phyloP scores from a whole-genome alignment of 106 monocot species.

The Triglochin maritima region DNA sequence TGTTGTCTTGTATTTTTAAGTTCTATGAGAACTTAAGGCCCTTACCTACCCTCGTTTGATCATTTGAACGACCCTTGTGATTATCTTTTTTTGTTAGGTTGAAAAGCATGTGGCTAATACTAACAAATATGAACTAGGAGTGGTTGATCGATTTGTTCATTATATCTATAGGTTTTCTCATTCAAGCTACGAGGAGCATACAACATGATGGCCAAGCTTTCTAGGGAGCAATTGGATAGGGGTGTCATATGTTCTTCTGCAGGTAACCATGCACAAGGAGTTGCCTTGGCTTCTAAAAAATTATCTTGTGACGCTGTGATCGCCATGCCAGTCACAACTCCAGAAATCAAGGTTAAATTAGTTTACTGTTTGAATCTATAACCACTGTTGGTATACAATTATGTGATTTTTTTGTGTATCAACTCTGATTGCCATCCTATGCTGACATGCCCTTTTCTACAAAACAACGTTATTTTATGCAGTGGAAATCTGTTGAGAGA shows the following conservation, averaged over 20 bases:
- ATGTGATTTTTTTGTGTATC: not conserved
- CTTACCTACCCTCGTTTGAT: too few species aligned
- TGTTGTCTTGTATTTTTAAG: too few species aligned
- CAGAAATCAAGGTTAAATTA: slow-evolving; percentile 77
- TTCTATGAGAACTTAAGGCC: too few species aligned
- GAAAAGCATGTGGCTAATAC: too few species aligned
- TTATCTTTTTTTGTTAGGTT: too few species aligned
- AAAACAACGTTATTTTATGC: slow-evolving; percentile 1
- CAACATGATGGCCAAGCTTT: slow-evolving; percentile 96
- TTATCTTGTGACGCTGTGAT: slow-evolving; percentile 84
- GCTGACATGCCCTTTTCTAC: not conserved
- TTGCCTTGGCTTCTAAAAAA: slow-evolving; percentile 70
- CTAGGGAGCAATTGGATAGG: slow-evolving; percentile 53
- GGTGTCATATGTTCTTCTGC: slow-evolving; percentile 99
- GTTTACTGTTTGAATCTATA: not conserved
- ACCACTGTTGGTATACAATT: not conserved
- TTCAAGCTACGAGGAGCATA: slow-evolving; percentile 97
- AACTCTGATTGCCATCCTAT: not conserved
- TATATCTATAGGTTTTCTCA: slow-evolving; percentile 71
- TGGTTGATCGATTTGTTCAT: not conserved
- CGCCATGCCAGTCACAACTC: slow-evolving; percentile 94
- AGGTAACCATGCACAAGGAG: slow-evolving; percentile 98
- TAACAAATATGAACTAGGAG: too few species aligned
- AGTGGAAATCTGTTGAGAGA: slow-evolving; percentile 91
- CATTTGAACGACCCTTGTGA: too few species aligned